Base-by-base conservation (phyloP, 345 rosid species). In the Linum lewisii region DNA sequence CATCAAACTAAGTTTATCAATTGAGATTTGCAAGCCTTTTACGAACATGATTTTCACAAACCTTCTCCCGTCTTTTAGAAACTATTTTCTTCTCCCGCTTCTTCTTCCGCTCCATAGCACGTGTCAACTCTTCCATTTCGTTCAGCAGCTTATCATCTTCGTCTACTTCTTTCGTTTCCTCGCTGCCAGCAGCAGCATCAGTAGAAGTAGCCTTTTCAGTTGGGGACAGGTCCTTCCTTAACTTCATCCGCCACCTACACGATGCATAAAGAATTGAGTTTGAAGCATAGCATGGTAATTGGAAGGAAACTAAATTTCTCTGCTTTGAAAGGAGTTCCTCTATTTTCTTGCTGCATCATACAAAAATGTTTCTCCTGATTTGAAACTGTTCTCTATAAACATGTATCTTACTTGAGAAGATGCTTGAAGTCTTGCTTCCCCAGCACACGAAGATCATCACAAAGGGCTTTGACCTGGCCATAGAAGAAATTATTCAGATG, bases 371-470 rank as follows among this genome's bases (percentile, higher is more conserved):
- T 3, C 20, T 15, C 6, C 55, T 51, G 23, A 8, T 51, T 1
- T 24, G 25, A 26, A 23, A 24, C 34, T 23, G 38, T n/a, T 10
- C 5, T 23, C 13, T 6, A 23, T 24, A 36, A 44, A 21, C n/a
- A 25, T 19, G 50, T 7, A 57, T 51, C 97, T 78, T 84, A 93
- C 99, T 89, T 93, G 69, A 89, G 44, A 54, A 87, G 77, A 73
- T 84, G 64, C 81, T 93, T 93, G 81, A 93, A 93, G 72, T 93
- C 96, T 73, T 87, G 89, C 84, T 89, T 88, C 60, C 94, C 94
- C 72, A 89, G 68, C 61, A 93, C 97, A 65, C 82, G 76, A 68
- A 93, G 80, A 81, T 93, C 97, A 50, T 85, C 95, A 64, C 99
- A 93, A 29, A 89, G 86, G 62, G 72, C 65, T 79, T 87, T 89